These are phyloP conservation scores for Neodidymelliopsis sp. DNA, from an alignment of 2,329 filamentous ascomycete species.

Conservation along the genomic window DNA sequence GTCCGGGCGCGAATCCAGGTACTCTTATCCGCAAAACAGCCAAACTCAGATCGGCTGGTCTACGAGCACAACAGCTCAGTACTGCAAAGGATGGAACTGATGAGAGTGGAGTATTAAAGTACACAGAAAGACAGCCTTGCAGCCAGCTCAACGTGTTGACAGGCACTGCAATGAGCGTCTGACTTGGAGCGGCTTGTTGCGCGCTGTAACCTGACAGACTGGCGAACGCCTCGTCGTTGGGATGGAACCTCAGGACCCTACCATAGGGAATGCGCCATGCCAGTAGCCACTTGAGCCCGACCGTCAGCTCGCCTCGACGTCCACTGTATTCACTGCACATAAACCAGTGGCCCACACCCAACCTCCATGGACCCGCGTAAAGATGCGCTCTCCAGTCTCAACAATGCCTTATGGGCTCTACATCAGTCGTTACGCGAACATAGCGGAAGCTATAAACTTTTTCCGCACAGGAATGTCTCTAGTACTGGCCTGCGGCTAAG, in stretches of 20 bases:
- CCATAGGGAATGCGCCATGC: constrained; percentile 30
- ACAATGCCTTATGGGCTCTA: constrained; percentile 15
- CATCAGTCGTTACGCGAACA: constrained; percentile 30
- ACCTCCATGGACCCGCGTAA: constrained; percentile 25
- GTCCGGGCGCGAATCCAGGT: constrained; percentile 18
- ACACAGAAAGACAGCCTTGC: constrained; percentile 34
- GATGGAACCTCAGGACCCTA: constrained; percentile 43
- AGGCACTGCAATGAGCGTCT: constrained; percentile 29
- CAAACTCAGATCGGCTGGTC: constrained; percentile 24
- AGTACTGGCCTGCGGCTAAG: constrained; percentile 3
- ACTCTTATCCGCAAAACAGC: constrained; percentile 19
- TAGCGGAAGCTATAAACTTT: constrained; percentile 20
- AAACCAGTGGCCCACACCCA: constrained; percentile 5
- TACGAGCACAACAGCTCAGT: constrained; percentile 22
- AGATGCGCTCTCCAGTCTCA: constrained; percentile 15
- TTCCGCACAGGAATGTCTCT: constrained; percentile 26
- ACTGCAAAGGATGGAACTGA: constrained; percentile 25
- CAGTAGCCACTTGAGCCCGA: constrained; percentile 27
- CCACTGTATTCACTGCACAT: constrained; percentile 11
- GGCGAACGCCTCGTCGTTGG: constrained; percentile 34
- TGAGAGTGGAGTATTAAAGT: constrained; percentile 24
- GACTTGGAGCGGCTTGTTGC: constrained; percentile 32
- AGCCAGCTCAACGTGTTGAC: constrained; percentile 28
- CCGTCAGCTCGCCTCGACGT: constrained; percentile 23
- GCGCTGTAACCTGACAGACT: constrained; percentile 45